Evolutionary conservation across 2,329 filamentous ascomycete species (phyloP).

Genomic region (Alternaria brassicae): DNA sequence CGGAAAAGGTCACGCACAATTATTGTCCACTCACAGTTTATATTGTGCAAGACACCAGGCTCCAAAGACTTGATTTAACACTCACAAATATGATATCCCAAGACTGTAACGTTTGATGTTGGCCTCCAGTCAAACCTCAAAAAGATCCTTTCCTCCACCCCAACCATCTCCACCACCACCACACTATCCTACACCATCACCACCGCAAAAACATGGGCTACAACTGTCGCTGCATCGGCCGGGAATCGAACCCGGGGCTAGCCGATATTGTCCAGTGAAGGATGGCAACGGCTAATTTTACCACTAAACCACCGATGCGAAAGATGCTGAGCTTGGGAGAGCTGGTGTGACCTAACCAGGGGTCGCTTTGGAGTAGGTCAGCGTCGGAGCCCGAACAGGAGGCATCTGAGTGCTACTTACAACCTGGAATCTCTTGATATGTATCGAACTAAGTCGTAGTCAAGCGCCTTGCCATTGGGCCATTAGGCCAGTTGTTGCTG

Average conservation of each 20-base stretch:
- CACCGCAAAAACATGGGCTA: not conserved
- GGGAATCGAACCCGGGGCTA: constrained; percentile 42
- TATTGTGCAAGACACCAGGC: not conserved
- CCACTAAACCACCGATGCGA: constrained; percentile 42
- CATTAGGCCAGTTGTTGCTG: constrained; percentile 42
- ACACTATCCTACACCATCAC: not conserved
- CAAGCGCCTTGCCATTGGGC: constrained; percentile 65
- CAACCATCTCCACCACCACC: not conserved
- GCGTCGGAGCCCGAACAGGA: not conserved
- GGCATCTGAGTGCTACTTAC: constrained; percentile 1
- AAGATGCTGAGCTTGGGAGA: not conserved
- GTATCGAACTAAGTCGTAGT: constrained; percentile 54
- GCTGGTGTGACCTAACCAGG: constrained; percentile 16
- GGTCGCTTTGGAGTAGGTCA: constrained; percentile 1
- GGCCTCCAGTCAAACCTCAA: not conserved
- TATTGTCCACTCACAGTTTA: not conserved
- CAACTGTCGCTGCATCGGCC: constrained; percentile 26
- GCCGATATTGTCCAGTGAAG: constrained; percentile 25
- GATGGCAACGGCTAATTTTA: constrained; percentile 43
- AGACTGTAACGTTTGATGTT: not conserved
- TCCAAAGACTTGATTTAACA: not conserved
- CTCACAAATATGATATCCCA: not conserved
- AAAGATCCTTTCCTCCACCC: not conserved
- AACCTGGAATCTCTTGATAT: constrained; percentile 45
- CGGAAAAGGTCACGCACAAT: not conserved